Conservation (phyloP, 139 green algal genomes). For the Closterium sp. region DNA sequence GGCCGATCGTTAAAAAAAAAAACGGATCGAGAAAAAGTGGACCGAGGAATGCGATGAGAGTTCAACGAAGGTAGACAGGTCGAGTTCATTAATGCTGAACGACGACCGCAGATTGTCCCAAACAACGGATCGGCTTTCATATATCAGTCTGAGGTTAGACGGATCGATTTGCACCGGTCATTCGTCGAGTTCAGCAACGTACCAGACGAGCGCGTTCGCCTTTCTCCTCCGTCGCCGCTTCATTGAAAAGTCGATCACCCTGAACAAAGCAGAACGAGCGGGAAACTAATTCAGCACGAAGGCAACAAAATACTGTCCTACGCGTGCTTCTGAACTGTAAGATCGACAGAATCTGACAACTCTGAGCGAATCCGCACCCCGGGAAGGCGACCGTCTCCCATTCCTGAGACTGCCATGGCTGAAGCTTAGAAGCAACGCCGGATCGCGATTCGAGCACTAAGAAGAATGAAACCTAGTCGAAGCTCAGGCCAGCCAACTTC, state of each 20-base stretch:
- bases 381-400: not conserved
- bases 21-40: too few relatives aligned
- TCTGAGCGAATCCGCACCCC: not conserved
- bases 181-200: too few relatives aligned
- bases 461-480: not conserved
- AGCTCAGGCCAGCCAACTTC: not conserved
- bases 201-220: too few relatives aligned
- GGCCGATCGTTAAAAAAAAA: not conserved
- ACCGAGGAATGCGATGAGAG: too few relatives aligned
- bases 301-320: not conserved
- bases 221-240: conserved; percentile 86
- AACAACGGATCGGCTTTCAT: not conserved
- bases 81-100: conserved; percentile 2
- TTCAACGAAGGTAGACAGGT: not conserved
- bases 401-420: conserved; percentile 9
- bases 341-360: not conserved
- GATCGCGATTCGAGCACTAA: not conserved
- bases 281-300: not conserved
- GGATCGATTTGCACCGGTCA: too few relatives aligned
- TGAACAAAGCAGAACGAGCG: not conserved
- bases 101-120: not conserved
- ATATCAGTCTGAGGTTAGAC: too few relatives aligned
- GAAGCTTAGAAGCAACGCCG: not conserved
- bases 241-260: conserved; percentile 38
- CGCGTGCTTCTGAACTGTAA: not conserved